Conservation (phyloP, 805 yeast genomes). For the Barnettozyma californica region DNA sequence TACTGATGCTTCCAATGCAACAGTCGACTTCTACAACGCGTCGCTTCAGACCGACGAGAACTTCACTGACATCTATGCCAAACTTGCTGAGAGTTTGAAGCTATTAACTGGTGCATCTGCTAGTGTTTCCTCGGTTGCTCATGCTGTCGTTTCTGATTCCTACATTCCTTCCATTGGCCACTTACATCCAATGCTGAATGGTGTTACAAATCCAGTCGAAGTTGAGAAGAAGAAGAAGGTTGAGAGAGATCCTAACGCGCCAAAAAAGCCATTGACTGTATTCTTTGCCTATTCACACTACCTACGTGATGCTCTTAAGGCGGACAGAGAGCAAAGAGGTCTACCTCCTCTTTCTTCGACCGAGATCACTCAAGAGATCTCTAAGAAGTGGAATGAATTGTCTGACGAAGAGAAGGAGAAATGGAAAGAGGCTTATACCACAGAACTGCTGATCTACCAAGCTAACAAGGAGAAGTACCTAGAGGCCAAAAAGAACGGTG, state of each 20-base stretch:
- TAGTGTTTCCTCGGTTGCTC: slow-evolving; percentile 25
- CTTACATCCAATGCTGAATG: slow-evolving; percentile 12
- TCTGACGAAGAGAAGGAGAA: slow-evolving; percentile 62
- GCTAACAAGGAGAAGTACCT: slow-evolving; percentile 40
- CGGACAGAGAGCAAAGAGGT: slow-evolving; percentile 56
- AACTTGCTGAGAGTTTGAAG: slow-evolving; percentile 37
- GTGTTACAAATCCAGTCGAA: slow-evolving; percentile 6
- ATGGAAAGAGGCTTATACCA: slow-evolving; percentile 57
- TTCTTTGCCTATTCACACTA: slow-evolving; percentile 75
- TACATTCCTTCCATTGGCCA: slow-evolving; percentile 6
- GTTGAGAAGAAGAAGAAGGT: slow-evolving; percentile 35
- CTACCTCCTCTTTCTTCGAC: slow-evolving; percentile 62
- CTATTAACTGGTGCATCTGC: slow-evolving; percentile 33
- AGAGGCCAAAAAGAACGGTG: slow-evolving; percentile 39
- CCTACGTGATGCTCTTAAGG: slow-evolving; percentile 64
- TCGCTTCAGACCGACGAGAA: slow-evolving; percentile 43
- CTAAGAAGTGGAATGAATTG: slow-evolving; percentile 73
- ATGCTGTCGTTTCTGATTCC: slow-evolving; percentile 13
- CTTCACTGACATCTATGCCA: slow-evolving; percentile 39
- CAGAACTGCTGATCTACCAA: slow-evolving; percentile 41
- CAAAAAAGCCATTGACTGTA: slow-evolving; percentile 89
- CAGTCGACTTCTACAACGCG: slow-evolving; percentile 68
- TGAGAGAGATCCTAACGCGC: slow-evolving; percentile 88
- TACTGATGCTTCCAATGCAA: slow-evolving; percentile 73
- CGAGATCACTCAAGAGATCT: slow-evolving; percentile 74